These are phyloP conservation scores for Glutinoglossum americanum DNA, from an alignment of 495 filamentous ascomycete genomes.

Conservation along the genomic window DNA sequence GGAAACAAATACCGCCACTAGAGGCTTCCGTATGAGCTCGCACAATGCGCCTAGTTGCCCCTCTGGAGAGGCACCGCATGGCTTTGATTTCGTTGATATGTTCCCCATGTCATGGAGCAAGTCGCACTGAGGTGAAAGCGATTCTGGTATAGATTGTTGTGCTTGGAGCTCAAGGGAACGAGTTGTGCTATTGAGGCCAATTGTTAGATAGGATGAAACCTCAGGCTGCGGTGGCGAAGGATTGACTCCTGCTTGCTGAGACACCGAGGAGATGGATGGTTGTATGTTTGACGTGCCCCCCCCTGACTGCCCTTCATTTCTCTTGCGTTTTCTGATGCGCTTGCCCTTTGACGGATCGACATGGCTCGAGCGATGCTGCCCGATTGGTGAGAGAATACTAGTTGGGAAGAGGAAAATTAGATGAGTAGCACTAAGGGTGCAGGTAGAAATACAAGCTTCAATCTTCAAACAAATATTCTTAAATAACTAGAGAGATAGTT, in stretches of 20 bases:
- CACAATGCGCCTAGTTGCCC: slow-evolving; percentile 4
- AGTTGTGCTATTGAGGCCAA: slow-evolving; percentile 36
- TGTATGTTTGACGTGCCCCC: not conserved
- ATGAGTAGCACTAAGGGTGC: not conserved
- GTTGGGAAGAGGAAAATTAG: not conserved
- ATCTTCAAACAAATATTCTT: too few species aligned
- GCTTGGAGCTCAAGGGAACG: slow-evolving; percentile 28
- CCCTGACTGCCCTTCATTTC: not conserved
- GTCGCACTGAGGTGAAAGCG: not conserved
- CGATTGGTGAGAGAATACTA: slow-evolving; percentile 32
- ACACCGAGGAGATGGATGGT: not conserved
- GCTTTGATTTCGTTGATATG: not conserved
- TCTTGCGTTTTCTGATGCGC: slow-evolving; percentile 19
- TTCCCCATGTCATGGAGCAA: not conserved
- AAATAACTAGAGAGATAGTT: too few species aligned
- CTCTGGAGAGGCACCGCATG: not conserved
- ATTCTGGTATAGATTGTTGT: not conserved
- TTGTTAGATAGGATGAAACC: slow-evolving; percentile 26
- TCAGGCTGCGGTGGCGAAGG: slow-evolving; percentile 23
- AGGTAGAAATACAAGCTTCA: too few species aligned
- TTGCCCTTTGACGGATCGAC: slow-evolving; percentile 30
- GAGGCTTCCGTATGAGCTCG: not conserved
- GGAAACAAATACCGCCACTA: slow-evolving; percentile 31
- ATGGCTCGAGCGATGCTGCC: slow-evolving; percentile 26
- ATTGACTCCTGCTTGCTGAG: not conserved